These are phyloP conservation scores for Pseudotulostoma volvatum DNA, from an alignment of 495 filamentous ascomycete species.

Conservation along the genomic window DNA sequence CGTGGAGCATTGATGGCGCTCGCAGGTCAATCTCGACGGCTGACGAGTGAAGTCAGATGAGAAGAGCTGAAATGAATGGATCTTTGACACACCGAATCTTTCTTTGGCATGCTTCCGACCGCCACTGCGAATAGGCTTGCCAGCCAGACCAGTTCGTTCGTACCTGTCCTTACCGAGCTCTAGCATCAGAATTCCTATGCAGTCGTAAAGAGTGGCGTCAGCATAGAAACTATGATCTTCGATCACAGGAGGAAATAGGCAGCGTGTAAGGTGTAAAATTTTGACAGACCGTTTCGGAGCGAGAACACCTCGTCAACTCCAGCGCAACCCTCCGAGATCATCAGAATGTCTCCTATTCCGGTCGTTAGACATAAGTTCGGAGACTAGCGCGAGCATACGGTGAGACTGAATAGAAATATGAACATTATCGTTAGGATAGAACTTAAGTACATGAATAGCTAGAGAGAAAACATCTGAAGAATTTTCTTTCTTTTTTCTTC, in stretches of 20 bases:
- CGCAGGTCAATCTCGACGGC: constrained; percentile 73
- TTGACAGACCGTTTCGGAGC: constrained; percentile 45
- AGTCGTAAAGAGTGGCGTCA: constrained; percentile 1
- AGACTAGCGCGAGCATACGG: too few species aligned
- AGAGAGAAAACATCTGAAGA: not conserved
- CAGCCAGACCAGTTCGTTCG: constrained; percentile 69
- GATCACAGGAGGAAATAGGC: too few species aligned
- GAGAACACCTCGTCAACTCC: constrained; percentile 70
- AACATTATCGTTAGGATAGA: constrained; percentile 1
- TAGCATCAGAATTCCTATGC: constrained; percentile 50
- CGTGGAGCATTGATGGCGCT: constrained; percentile 66
- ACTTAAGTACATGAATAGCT: not conserved
- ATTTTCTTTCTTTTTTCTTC: too few species aligned
- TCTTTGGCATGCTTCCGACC: constrained; percentile 45
- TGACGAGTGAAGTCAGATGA: not conserved
- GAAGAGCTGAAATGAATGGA: constrained; percentile 16
- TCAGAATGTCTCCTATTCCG: constrained; percentile 58
- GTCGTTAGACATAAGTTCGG: too few species aligned
- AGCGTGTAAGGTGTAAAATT: not conserved
- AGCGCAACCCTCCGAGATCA: constrained; percentile 74
- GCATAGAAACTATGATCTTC: too few species aligned
- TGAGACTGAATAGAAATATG: too few species aligned
- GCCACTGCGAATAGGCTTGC: constrained; percentile 45
- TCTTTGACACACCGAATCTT: constrained; percentile 23
- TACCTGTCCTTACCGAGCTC: constrained; percentile 72